A percentile compares a stretch with the other conserved stretches of the same genome.
Evolutionary conservation across 192 early-diverging fungal species (phyloP).

Genomic region (Coemansia sp.): DNA sequence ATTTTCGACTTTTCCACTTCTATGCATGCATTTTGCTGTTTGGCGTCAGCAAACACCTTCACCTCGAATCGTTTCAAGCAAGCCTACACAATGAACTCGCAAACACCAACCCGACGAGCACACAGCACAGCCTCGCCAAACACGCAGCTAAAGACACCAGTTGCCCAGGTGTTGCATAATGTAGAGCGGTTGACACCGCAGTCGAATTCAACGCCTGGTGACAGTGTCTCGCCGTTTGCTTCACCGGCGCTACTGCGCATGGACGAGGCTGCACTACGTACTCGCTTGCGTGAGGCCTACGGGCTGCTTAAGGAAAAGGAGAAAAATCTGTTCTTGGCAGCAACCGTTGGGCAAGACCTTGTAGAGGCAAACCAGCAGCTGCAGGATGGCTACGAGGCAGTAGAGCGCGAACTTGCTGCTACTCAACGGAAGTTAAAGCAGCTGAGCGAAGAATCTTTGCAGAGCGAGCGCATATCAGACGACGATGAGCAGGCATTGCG

Average conservation of each 20-base stretch:
- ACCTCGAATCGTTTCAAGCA: neutral
- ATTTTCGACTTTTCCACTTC: neutral
- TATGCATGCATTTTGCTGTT: neutral
- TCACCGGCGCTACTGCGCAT: constrained; percentile 42
- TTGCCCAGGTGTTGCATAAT: constrained; percentile 14
- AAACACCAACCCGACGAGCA: constrained; percentile 25
- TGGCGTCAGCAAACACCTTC: neutral
- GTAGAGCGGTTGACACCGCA: constrained; percentile 26
- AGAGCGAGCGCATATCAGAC: neutral
- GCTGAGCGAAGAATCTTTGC: neutral
- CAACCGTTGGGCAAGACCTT: constrained; percentile 49
- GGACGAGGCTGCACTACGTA: constrained; percentile 31
- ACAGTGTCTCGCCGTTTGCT: constrained; percentile 21
- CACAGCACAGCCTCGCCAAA: neutral
- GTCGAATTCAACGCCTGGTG: neutral
- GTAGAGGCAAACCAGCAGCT: constrained; percentile 49
- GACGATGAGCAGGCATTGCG: constrained; percentile 13
- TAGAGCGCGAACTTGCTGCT: constrained; percentile 27
- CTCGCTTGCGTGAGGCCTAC: constrained; percentile 46
- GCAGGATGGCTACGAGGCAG: constrained; percentile 24
- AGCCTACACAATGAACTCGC: constrained; percentile 20
- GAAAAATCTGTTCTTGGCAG: constrained; percentile 39
- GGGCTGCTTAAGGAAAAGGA: constrained; percentile 50
- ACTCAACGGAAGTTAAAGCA: constrained; percentile 11
- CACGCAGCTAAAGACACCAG: constrained; percentile 17